Base-by-base conservation (phyloP, 1,284 basidiomycete genomes). In the Porogramme epimiltina region DNA sequence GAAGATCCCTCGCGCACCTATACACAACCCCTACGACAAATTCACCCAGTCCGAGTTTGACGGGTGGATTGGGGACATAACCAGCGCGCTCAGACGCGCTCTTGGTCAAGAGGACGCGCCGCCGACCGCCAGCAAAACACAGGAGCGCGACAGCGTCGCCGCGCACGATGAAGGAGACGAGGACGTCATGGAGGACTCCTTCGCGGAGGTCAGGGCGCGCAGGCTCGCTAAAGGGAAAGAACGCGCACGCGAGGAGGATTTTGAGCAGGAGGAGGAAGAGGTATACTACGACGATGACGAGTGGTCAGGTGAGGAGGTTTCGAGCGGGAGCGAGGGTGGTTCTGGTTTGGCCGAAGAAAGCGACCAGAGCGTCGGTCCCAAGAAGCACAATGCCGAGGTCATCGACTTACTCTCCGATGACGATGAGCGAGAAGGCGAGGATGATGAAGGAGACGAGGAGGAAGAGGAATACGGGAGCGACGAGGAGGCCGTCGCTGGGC, bases 11-110 rank as follows among this genome's bases (percentile, higher is more conserved):
- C 60, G 67, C 3, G 59, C 81, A 15, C 84, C 84, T n/a, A 77
- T 86, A 45, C 67, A 78, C 50, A 86, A 86, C 59, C 85, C 85
- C 2, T 88, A 82, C 63, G 83, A 87, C 66, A 85, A 84, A 63
- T 85, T 87, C 66, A 75, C 82, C 4, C 77, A 82, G 63, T 68
- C 74, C 2, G 79, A 87, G 56, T 87, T 87, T 61, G 83, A 87
- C 73, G 71, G 74, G 63, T 87, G 82, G 80, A 85, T 88, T 61
- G 77, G 73, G 56, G 81, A 75, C 60, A 78, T 88, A 42, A 87
- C 82, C 1, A 68, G 74, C 54, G 70, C 77, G 47, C 67, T 88
- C 23, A 75, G 74, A 52, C 72, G 69, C 41, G 85, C 84, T 28
- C 69, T 87, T 8, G 79, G 80, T 1, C 73, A 76, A 43, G 72